Percentiles rank a stretch among this genome's conserved stretches.
Conservation (phyloP, 2,329 filamentous ascomycete species). For the Nigrospora oryzae region DNA sequence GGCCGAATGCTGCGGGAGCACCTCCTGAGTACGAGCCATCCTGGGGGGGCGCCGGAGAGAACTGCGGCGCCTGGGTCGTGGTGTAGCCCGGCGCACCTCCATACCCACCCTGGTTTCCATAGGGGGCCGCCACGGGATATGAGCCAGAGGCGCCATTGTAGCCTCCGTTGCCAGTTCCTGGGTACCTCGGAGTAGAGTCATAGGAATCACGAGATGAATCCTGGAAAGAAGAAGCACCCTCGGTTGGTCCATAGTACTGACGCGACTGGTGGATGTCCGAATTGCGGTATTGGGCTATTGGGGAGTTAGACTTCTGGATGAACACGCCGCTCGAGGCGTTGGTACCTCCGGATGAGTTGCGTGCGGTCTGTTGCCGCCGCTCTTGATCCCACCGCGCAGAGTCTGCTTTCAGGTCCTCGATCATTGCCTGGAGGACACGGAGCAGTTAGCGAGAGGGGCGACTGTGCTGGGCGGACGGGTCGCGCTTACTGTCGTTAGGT, state of each 20-base stretch:
- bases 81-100: slow-evolving; percentile 16
- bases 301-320: slow-evolving; percentile 51
- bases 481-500: slow-evolving; percentile 63
- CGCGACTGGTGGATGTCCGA: slow-evolving; percentile 39
- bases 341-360: slow-evolving; percentile 50
- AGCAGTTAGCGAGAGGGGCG: not conserved
- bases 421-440: slow-evolving; percentile 44
- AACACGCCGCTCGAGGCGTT: slow-evolving; percentile 41
- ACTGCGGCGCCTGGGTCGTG: slow-evolving; percentile 15
- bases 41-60: slow-evolving; percentile 12
- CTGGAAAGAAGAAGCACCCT: slow-evolving; percentile 16
- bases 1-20: slow-evolving; percentile 15
- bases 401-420: slow-evolving; percentile 53
- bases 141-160: slow-evolving; percentile 36
- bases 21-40: slow-evolving; percentile 16
- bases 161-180: slow-evolving; percentile 38
- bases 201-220: slow-evolving; percentile 27
- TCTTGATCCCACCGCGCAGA: slow-evolving; percentile 55
- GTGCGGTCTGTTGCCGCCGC: slow-evolving; percentile 45
- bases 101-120: slow-evolving; percentile 20
- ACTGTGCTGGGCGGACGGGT: not conserved
- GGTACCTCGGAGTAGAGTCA: slow-evolving; percentile 38
- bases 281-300: slow-evolving; percentile 48
- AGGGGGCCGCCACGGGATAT: slow-evolving; percentile 20
- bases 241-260: slow-evolving; percentile 39